Evolutionary conservation across 352 stramenopile genomes (phyloP).

Genomic region (Pythium sp.): DNA sequence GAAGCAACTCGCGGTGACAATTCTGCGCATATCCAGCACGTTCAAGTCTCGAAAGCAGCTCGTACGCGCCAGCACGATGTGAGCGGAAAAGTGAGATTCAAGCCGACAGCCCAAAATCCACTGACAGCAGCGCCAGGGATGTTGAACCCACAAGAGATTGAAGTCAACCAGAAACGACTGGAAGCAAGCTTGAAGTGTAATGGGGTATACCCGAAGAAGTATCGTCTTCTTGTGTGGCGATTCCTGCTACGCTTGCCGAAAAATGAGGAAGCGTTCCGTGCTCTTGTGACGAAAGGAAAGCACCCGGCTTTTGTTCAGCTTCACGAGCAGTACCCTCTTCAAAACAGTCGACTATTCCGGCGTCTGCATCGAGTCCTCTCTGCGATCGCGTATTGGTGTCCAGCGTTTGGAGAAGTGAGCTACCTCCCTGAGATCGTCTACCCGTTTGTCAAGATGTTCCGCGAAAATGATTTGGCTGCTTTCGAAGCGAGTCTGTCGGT

Average conservation of each 20-base stretch:
- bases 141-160: conserved; percentile 33
- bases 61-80: neutral
- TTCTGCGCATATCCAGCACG: neutral
- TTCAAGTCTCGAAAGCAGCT: conserved; percentile 3
- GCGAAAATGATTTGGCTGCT: conserved; percentile 83
- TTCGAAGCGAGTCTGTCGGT: conserved; percentile 88
- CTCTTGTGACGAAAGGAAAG: conserved; percentile 70
- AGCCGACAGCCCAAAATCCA: conserved; percentile 4
- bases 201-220: conserved; percentile 77
- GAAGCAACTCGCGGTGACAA: neutral
- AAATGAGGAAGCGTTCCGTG: conserved; percentile 77
- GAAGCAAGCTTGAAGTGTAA: conserved; percentile 63
- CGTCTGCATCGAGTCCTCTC: conserved; percentile 80
- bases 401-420: conserved; percentile 82
- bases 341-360: conserved; percentile 67
- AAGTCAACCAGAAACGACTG: conserved; percentile 63
- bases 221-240: conserved; percentile 80
- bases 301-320: conserved; percentile 71
- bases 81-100: neutral
- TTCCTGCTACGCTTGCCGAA: conserved; percentile 83
- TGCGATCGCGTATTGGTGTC: conserved; percentile 89
- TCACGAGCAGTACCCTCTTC: conserved; percentile 75
- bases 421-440: conserved; percentile 86
- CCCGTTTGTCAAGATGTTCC: conserved; percentile 87
- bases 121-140: conserved; percentile 3